Percentiles rank a stretch among this genome's conserved stretches.
Conservation (phyloP, 129 eudicot genomes). For the Cynara cardunculus region DNA sequence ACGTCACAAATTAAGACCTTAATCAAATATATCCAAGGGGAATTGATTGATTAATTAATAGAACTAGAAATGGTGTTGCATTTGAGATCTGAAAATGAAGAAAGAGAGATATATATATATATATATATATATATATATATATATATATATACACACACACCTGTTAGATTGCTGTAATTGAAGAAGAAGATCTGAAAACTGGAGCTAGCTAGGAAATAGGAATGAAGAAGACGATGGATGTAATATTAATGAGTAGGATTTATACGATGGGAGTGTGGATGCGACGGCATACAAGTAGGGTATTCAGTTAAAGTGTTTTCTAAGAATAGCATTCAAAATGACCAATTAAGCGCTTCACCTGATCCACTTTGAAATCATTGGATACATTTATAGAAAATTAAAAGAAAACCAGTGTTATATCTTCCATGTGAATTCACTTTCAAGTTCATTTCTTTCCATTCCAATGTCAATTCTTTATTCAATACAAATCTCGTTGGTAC, state of each 20-base stretch:
- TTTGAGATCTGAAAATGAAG: neutral
- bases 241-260: conserved; percentile 1
- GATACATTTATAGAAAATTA: neutral
- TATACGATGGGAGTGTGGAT: conserved; percentile 5
- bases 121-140: no score
- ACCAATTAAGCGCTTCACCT: conserved; percentile 22
- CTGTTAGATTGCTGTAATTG: conserved; percentile 7
- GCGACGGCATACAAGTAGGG: conserved; percentile 34
- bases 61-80: neutral
- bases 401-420: neutral
- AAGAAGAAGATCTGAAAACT: neutral
- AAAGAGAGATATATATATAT: no score
- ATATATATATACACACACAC: neutral
- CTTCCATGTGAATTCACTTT: neutral
- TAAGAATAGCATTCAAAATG: conserved; percentile 24
- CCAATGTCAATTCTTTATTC: neutral
- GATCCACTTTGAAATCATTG: neutral
- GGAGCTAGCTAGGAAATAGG: no score
- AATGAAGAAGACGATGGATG: conserved; percentile 4
- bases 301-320: conserved; percentile 24
- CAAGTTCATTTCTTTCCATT: neutral
- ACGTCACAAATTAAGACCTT: neutral
- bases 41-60: no score
- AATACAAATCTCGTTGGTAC: neutral
- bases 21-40: neutral